Conservation (phyloP, 768 basidiomycete species). For the Mycena alexandri region DNA sequence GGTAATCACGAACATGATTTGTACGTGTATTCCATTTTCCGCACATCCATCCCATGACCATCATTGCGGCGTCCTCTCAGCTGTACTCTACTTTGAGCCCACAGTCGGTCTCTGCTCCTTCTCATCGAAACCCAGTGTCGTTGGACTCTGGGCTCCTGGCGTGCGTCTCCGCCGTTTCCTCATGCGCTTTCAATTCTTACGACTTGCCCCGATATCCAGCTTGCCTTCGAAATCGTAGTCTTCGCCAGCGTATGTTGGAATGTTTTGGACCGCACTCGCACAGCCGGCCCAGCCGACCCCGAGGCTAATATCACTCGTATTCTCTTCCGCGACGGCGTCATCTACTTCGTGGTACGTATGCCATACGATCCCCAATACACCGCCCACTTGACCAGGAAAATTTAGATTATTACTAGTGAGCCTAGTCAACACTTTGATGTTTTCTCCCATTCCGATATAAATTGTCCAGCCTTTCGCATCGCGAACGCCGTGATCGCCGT, state of each 20-base stretch:
- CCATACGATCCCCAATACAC: too few relatives aligned
- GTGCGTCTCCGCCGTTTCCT: conserved; percentile 20
- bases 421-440: too few relatives aligned
- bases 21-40: conserved; percentile 25
- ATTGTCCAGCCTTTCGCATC: conserved; percentile 9
- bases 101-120: conserved; percentile 39
- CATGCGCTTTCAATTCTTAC: neutral
- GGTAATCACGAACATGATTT: conserved; percentile 38
- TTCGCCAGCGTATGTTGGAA: conserved; percentile 47
- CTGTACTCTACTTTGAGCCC: conserved; percentile 23
- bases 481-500: conserved; percentile 21
- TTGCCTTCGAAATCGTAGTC: conserved; percentile 46
- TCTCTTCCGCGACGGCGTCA: conserved; percentile 17
- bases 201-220: conserved; percentile 33
- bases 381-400: neutral
- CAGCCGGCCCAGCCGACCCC: neutral
- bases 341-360: conserved; percentile 23
- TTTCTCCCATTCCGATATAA: neutral
- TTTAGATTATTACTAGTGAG: conserved; percentile 13
- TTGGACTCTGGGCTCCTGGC: conserved; percentile 47
- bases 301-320: conserved; percentile 3
- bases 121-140: conserved; percentile 36
- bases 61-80: neutral
- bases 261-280: conserved; percentile 42
- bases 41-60: too few relatives aligned